Conservation (phyloP, 2,329 filamentous ascomycete species). For the Beauveria caledonica region DNA sequence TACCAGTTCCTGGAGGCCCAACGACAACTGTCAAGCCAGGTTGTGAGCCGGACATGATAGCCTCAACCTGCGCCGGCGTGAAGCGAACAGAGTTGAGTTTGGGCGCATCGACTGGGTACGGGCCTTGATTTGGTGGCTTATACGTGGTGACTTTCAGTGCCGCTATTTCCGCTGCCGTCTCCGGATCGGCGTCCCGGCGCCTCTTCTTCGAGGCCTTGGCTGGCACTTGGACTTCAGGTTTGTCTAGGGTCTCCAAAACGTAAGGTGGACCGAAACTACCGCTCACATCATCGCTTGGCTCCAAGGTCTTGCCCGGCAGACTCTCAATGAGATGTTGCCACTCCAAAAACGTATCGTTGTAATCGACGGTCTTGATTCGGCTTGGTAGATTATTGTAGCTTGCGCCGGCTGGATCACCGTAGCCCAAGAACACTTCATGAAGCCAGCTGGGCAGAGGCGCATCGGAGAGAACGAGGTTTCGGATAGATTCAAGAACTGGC, state of each 20-base stretch:
- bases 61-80: conserved; percentile 83
- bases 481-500: conserved; percentile 84
- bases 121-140: conserved; percentile 77
- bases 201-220: conserved; percentile 74
- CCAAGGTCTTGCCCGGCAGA: conserved; percentile 77
- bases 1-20: conserved; percentile 91
- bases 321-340: conserved; percentile 92
- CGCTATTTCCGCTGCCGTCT: conserved; percentile 53
- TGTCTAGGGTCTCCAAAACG: conserved; percentile 61
- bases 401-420: conserved; percentile 83
- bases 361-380: conserved; percentile 72
- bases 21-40: conserved; percentile 91
- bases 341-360: conserved; percentile 87
- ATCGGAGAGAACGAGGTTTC: conserved; percentile 74
- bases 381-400: conserved; percentile 77
- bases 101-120: conserved; percentile 77
- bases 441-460: conserved; percentile 84
- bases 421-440: conserved; percentile 95
- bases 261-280: conserved; percentile 82
- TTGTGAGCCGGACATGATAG: conserved; percentile 87
- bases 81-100: conserved; percentile 80
- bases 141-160: conserved; percentile 82
- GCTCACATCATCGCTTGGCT: conserved; percentile 63
- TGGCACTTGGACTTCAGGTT: conserved; percentile 40
- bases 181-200: conserved; percentile 66